A percentile compares a stretch with the other conserved stretches of the same genome.
These are phyloP conservation scores for Sporothrix brasiliensis DNA, from an alignment of 2,329 filamentous ascomycete species.

Conservation along the genomic window DNA sequence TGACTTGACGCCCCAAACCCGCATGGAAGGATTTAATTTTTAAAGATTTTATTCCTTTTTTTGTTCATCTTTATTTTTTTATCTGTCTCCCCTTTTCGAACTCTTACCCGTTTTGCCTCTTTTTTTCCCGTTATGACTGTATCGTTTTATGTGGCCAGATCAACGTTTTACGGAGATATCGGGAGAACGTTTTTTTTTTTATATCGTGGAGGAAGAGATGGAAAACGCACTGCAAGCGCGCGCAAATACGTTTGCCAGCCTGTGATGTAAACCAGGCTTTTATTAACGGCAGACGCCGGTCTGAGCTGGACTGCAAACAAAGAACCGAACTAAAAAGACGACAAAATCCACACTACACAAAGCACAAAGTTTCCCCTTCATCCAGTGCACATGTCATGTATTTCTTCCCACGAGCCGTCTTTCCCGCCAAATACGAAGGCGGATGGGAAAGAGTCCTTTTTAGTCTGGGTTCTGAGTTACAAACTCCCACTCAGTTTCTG, in stretches of 20 bases:
- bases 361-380: background rate
- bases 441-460: background rate
- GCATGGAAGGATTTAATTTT: constrained; percentile 38
- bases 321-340: background rate
- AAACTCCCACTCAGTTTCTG: background rate
- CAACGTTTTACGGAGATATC: constrained; percentile 28
- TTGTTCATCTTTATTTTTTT: constrained; percentile 22
- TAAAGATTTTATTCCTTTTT: constrained; percentile 33
- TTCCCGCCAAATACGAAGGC: background rate
- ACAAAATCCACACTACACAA: background rate
- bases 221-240: background rate
- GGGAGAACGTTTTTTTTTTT: constrained; percentile 26
- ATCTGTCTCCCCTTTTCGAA: background rate
- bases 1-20: constrained; percentile 36
- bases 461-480: background rate
- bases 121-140: background rate
- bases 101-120: constrained; percentile 1
- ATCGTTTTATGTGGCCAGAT: constrained; percentile 29
- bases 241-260: constrained; percentile 3
- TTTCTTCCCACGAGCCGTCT: background rate
- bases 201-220: constrained; percentile 11
- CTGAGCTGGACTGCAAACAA: background rate
- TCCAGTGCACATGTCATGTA: background rate
- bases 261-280: constrained; percentile 27
- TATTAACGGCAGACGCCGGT: background rate